Percentiles rank a stretch among this genome's conserved stretches.
Evolutionary conservation across 768 basidiomycete species (phyloP).

Genomic region (Phanerodontia chrysosporium): DNA sequence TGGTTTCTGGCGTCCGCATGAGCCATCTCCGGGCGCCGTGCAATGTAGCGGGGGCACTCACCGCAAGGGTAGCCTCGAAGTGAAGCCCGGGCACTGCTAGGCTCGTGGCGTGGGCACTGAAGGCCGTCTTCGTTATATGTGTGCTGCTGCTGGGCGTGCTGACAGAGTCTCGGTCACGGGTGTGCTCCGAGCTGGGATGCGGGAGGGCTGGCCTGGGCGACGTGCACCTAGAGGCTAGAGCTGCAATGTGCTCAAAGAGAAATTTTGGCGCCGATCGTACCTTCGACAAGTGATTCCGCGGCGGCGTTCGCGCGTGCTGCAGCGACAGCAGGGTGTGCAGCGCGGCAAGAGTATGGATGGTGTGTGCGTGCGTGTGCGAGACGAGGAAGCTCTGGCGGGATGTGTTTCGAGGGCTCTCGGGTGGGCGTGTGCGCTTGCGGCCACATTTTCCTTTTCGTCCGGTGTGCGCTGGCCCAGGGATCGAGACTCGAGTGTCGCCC

Average conservation of each 20-base stretch:
- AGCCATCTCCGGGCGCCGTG: too few species aligned
- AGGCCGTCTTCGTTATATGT: background rate
- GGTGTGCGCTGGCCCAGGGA: background rate
- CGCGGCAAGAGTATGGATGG: too few species aligned
- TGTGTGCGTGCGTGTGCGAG: too few species aligned
- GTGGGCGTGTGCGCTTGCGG: background rate
- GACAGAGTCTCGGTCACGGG: background rate
- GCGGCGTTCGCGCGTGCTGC: too few species aligned
- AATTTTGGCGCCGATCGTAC: background rate
- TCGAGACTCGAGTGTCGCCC: background rate
- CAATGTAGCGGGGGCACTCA: too few species aligned
- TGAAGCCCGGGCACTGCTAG: background rate
- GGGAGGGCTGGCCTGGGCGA: background rate
- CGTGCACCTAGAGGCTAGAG: background rate
- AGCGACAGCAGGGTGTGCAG: too few species aligned
- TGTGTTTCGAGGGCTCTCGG: too few species aligned
- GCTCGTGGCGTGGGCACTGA: background rate
- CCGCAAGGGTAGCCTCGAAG: too few species aligned
- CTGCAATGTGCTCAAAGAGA: background rate
- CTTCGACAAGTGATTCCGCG: too few species aligned
- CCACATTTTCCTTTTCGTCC: background rate
- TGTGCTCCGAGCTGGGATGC: background rate
- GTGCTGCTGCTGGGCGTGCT: background rate
- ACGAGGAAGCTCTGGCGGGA: too few species aligned
- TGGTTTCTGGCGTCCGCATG: too few species aligned